phyloP scores from a whole-genome alignment of 192 early-diverging fungal genomes.

The Entomortierella lignicola region DNA sequence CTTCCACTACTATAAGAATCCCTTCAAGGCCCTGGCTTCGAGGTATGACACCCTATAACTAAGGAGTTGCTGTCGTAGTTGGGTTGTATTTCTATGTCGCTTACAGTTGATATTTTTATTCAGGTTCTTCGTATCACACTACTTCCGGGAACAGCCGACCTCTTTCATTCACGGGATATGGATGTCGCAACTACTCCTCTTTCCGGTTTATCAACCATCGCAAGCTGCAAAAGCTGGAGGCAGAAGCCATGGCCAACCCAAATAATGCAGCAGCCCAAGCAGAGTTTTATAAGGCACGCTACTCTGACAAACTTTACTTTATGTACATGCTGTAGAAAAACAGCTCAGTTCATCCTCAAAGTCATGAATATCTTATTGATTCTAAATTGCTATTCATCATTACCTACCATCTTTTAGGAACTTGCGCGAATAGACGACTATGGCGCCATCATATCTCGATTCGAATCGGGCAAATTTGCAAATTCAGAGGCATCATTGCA shows the following conservation, averaged over 20 bases:
- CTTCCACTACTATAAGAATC: not conserved
- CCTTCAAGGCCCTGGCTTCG: constrained; percentile 5
- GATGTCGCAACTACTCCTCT: constrained; percentile 45
- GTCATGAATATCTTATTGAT: not conserved
- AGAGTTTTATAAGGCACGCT: constrained; percentile 64
- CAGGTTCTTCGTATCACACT: not conserved
- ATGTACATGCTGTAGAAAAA: no score
- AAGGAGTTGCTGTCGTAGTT: no score
- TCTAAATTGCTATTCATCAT: not conserved
- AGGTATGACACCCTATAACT: constrained; percentile 18
- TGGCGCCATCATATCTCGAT: constrained; percentile 60
- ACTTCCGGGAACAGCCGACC: constrained; percentile 12
- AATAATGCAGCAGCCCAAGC: constrained; percentile 61
- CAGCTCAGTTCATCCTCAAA: no score
- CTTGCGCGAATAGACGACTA: constrained; percentile 63
- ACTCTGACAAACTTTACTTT: no score
- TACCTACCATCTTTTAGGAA: constrained; percentile 50
- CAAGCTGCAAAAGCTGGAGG: constrained; percentile 60
- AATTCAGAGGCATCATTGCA: constrained; percentile 66
- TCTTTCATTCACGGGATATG: not conserved
- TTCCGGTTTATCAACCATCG: constrained; percentile 59
- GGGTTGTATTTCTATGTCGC: not conserved
- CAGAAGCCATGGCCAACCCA: constrained; percentile 65
- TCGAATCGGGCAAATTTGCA: constrained; percentile 65
- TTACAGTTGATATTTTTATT: not conserved